Evolutionary conservation across 257 asterid species (phyloP), one percentile per base, ranked within the genome.

Genomic region (Leptodermis oblonga): DNA sequence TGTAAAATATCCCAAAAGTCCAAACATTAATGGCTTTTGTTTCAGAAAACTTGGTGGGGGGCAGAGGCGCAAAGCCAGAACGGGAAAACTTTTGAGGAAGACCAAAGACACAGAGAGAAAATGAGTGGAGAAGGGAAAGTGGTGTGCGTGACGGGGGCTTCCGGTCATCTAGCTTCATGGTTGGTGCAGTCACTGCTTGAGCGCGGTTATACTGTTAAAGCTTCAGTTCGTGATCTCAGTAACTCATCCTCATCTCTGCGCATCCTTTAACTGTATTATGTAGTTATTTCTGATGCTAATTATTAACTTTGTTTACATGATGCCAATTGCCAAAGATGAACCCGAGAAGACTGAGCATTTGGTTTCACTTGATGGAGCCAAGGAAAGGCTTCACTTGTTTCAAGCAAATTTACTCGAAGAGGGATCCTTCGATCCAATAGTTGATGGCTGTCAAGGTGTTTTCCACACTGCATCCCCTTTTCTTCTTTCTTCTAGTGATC

Each of bases 121-220:
- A 71, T 56, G 70, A 70, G 63, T 23, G 73, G 62, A 67, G 36
- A 46, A 43, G 84, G 66, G 22, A 76, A 77, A 77, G 72, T 79
- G 10, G 95, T 88, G 45, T 83, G 90, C 62, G 95, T 88, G 31
- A 88, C 92, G 0, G 95, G 95, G 22, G 93, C 88, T 7, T 85
- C 90, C 0, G 93, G 93, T 0, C 85, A 67, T 77, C 78, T 83
- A 18, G 90, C 90, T 0, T 86, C 92, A 48, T 88, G 92, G 92
- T 79, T 88, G 37, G 95, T 88, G 33, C 82, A 84, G 81, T 62
- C 81, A 52, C 31, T 86, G 67, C 90, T 88, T 25, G 49, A 74
- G 0, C 82, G 82, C 54, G 90, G 92, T 34, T 88, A 88, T 70
- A 82, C 84, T 0, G 90, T 86, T 52, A 86, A 79, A 55, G 92